These are phyloP conservation scores for Penicillium vulpinum DNA, from an alignment of 2,329 filamentous ascomycete genomes.

Conservation along the genomic window DNA sequence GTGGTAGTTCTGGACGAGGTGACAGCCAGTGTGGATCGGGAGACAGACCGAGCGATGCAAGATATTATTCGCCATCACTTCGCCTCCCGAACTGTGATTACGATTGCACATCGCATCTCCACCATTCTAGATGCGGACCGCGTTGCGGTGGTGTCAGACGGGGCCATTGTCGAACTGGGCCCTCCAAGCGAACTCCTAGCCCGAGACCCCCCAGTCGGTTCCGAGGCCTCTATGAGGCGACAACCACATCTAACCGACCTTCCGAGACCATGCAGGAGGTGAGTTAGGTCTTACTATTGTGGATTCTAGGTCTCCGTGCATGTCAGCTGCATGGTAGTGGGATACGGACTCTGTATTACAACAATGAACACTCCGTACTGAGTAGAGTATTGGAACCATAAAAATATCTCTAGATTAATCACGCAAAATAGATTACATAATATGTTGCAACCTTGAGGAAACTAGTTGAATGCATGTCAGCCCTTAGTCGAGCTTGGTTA, in stretches of 20 bases:
- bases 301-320: neutral
- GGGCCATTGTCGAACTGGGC: neutral
- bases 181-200: neutral
- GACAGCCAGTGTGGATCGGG: conserved; percentile 11
- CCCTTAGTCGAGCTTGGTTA: neutral
- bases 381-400: neutral
- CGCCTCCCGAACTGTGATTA: conserved; percentile 27
- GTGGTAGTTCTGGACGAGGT: conserved; percentile 6
- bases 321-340: too few species aligned
- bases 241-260: neutral
- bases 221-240: neutral
- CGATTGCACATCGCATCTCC: conserved; percentile 31
- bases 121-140: conserved; percentile 32
- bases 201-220: neutral
- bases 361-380: neutral
- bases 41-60: conserved; percentile 23
- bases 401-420: neutral
- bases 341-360: neutral
- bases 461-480: neutral
- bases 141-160: conserved; percentile 26
- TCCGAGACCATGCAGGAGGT: neutral
- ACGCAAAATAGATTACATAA: neutral
- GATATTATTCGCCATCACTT: conserved; percentile 30
- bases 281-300: neutral
- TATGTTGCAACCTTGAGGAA: neutral